Base-by-base conservation (phyloP, 495 filamentous ascomycete genomes). In the Podospora comata region DNA sequence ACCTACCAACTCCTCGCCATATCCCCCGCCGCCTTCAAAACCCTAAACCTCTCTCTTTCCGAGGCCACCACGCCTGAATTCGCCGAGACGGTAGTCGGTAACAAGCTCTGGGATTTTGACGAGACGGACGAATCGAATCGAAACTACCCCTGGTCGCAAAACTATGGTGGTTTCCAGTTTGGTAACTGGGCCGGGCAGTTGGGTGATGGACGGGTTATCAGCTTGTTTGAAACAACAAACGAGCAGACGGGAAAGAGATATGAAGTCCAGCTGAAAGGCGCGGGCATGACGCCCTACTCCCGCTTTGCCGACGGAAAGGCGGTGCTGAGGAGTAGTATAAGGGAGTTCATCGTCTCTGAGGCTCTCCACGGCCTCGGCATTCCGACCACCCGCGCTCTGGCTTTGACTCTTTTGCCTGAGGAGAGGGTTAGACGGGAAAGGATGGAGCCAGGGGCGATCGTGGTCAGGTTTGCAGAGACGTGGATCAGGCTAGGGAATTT, bases 251-350 rank as follows among this genome's bases (percentile, higher is more conserved):
- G 85, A 1, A 81, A 72, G 18, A 85, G 93, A 4, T 97, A 95
- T 76, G 95, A 99, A 77, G 75, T 98, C 9, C 95, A 97, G 74
- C 84, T 99, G 60, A 99, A 96, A 79, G 95, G 95, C 26, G 94
- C 95, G 28, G 95, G 95, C 3, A 82, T 87, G 70, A 99, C 95
- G 3, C 95, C 95, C 0, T 99, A 98, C 77, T 95, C 91, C 23
- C 90, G 95, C 15, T 99, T 98, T 72, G 95, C 95, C n/a, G 95
- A 99, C 79, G 95, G 95, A 30, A 94, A 95, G 74, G 95, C 95
- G 2, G 95, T 98, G 13, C 82, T 99, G 23, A 82, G 95, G 60
- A 93, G 90, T 30, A 94, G 91, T 74, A 96, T 99, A 67, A 87
- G 95, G 48, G 95, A 99, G 83, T 99, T 93, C 70, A 75, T 99